Evolutionary conservation across 2,329 filamentous ascomycete species (phyloP).

Genomic region (Rhynchosporium agropyri): DNA sequence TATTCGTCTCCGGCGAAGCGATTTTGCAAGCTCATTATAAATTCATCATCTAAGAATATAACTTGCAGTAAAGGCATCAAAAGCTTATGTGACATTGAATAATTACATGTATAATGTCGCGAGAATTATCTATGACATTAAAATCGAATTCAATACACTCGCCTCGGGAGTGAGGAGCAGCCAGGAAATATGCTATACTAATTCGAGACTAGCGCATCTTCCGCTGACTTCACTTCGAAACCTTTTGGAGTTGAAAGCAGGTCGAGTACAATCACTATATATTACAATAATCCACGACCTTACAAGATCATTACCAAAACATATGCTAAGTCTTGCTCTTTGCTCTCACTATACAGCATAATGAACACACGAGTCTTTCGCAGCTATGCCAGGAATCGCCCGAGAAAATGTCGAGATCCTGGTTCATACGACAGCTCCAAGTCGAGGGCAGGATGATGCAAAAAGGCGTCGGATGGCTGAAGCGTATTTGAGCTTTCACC

Average conservation of each 20-base stretch:
- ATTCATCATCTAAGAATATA: too few relatives aligned
- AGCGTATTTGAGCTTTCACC: slow-evolving; percentile 40
- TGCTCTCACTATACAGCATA: slow-evolving; percentile 9
- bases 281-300: neutral
- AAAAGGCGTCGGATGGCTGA: slow-evolving; percentile 40
- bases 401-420: slow-evolving; percentile 40
- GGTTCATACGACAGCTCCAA: slow-evolving; percentile 41
- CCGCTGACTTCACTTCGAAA: neutral
- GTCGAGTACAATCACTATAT: neutral
- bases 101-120: too few relatives aligned
- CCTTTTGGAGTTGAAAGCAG: too few relatives aligned
- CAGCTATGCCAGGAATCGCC: slow-evolving; percentile 31
- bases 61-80: too few relatives aligned
- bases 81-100: too few relatives aligned
- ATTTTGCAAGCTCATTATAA: too few relatives aligned
- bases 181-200: neutral
- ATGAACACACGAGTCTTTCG: slow-evolving; percentile 7
- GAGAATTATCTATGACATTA: too few relatives aligned
- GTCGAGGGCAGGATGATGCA: slow-evolving; percentile 40
- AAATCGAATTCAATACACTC: too few relatives aligned
- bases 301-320: neutral
- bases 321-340: slow-evolving; percentile 11
- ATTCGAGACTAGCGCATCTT: neutral
- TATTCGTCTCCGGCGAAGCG: too few relatives aligned
- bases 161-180: too few relatives aligned